Evolutionary conservation across 2,329 filamentous ascomycete genomes (phyloP).

Genomic region (Fusarium sulawesiense): DNA sequence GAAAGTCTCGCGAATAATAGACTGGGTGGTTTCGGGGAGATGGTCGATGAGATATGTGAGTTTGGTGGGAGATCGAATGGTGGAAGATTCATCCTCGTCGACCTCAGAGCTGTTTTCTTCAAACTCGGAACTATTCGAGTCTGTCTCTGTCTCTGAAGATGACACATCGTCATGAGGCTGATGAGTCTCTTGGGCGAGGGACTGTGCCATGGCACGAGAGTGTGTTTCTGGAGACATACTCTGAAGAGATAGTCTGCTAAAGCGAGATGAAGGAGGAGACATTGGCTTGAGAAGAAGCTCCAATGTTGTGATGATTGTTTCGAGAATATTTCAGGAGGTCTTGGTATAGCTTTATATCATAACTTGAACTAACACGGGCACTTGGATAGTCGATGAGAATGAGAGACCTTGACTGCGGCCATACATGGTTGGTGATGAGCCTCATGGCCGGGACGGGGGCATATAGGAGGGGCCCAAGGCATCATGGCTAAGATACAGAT

Average conservation of each 20-base stretch:
- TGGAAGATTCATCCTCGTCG: constrained; percentile 47
- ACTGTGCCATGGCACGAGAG: constrained; percentile 26
- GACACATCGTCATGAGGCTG: constrained; percentile 40
- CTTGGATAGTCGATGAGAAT: background rate
- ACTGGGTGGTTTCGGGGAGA: constrained; percentile 53
- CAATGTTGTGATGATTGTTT: background rate
- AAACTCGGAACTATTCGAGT: constrained; percentile 31
- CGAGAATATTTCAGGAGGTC: background rate
- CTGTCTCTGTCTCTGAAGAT: constrained; percentile 44
- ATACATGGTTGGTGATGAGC: constrained; percentile 36
- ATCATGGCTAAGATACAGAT: constrained; percentile 12
- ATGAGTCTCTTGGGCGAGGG: constrained; percentile 10
- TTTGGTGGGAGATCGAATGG: constrained; percentile 54
- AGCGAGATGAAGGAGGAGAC: constrained; percentile 43
- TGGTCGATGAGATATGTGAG: constrained; percentile 56
- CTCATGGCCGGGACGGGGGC: constrained; percentile 26
- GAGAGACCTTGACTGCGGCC: constrained; percentile 34
- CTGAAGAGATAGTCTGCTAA: constrained; percentile 48
- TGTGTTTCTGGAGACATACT: constrained; percentile 46
- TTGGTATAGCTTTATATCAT: constrained; percentile 38
- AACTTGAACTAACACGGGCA: constrained; percentile 1
- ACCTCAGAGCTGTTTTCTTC: constrained; percentile 49
- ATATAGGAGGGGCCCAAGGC: constrained; percentile 35
- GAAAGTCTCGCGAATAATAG: constrained; percentile 58
- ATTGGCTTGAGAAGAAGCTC: constrained; percentile 30